Conservation (phyloP, 768 basidiomycete species). For the Suillus subluteus region DNA sequence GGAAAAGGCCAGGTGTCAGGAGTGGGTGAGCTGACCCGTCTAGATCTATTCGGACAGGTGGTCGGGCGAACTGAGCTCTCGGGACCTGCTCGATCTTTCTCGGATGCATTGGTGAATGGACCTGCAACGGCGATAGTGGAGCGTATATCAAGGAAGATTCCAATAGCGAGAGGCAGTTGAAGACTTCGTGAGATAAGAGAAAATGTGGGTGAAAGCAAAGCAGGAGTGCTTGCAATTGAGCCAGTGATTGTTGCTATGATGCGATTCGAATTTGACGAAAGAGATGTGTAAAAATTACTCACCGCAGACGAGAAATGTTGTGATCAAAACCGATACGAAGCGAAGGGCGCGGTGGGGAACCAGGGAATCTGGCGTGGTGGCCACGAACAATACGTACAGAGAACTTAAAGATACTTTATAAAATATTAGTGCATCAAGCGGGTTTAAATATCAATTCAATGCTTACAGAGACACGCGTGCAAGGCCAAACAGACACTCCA, state of each 20-base stretch:
- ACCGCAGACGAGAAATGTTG: constrained; percentile 32
- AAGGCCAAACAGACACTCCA: constrained; percentile 22
- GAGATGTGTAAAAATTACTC: constrained; percentile 12
- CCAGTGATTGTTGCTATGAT: constrained; percentile 29
- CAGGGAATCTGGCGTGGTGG: constrained; percentile 10
- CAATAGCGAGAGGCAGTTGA: constrained; percentile 22
- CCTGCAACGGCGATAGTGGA: constrained; percentile 4
- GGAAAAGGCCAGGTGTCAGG: constrained; percentile 37
- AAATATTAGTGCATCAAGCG: not conserved
- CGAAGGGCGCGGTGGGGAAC: constrained; percentile 18
- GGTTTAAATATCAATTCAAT: not conserved
- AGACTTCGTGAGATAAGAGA: constrained; percentile 27
- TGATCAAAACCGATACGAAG: constrained; percentile 21
- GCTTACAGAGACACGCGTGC: constrained; percentile 29
- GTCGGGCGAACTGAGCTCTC: not conserved
- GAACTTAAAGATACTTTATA: constrained; percentile 30
- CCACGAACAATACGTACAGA: constrained; percentile 25
- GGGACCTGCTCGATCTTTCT: constrained; percentile 17
- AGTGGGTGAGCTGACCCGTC: constrained; percentile 34
- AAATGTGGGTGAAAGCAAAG: constrained; percentile 27
- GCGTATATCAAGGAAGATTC: constrained; percentile 14
- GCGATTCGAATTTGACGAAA: not conserved
- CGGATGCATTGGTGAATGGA: constrained; percentile 3
- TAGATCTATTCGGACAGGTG: constrained; percentile 12
- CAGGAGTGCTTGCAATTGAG: constrained; percentile 27